Evolutionary conservation across 495 filamentous ascomycete genomes (phyloP).

Genomic region (Annulohypoxylon nitens): DNA sequence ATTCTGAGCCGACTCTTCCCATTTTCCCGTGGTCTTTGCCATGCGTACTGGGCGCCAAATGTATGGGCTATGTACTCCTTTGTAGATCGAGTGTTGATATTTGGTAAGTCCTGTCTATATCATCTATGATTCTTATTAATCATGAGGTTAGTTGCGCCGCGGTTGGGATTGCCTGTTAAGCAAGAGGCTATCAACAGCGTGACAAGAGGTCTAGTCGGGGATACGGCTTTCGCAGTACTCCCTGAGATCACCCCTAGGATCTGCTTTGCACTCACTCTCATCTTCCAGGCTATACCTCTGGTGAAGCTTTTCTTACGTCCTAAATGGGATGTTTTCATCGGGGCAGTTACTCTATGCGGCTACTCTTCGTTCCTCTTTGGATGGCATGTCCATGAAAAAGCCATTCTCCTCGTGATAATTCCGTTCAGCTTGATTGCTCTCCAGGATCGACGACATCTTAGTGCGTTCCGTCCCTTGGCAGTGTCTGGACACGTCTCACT

Average conservation of each 20-base stretch:
- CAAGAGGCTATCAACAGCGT: conserved; percentile 83
- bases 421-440: conserved; percentile 96
- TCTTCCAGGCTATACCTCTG: conserved; percentile 85
- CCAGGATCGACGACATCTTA: conserved; percentile 89
- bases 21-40: conserved; percentile 91
- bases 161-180: conserved; percentile 78
- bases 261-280: conserved; percentile 85
- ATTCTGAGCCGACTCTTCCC: conserved; percentile 88
- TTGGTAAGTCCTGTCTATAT: conserved; percentile 64
- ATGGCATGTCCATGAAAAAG: conserved; percentile 99
- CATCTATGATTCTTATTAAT: conserved; percentile 4
- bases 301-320: conserved; percentile 85
- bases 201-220: conserved; percentile 93
- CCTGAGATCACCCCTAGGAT: conserved; percentile 83
- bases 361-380: conserved; percentile 98
- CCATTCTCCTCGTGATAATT: conserved; percentile 92
- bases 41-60: conserved; percentile 99
- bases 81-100: conserved; percentile 83
- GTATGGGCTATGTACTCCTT: conserved; percentile 98
- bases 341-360: conserved; percentile 91
- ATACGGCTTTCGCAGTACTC: conserved; percentile 93
- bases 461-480: conserved; percentile 90
- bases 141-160: conserved; percentile 75
- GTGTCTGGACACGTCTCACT: conserved; percentile 95
- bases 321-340: conserved; percentile 88